These are phyloP conservation scores for Metschnikowia arizonensis DNA, from an alignment of 805 yeast genomes.

Conservation along the genomic window DNA sequence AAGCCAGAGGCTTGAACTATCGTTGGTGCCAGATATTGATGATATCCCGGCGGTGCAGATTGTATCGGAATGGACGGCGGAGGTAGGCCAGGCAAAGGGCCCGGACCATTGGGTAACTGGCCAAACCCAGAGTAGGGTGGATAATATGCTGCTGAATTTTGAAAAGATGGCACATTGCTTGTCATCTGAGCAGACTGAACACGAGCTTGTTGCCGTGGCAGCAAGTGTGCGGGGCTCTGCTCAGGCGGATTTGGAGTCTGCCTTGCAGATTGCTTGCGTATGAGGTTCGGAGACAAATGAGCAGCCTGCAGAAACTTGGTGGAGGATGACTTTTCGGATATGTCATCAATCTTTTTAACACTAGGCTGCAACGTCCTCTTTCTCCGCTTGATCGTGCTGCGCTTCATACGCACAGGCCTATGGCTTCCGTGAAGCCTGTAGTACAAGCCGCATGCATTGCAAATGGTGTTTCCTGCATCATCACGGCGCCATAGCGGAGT, in stretches of 20 bases:
- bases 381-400: conserved; percentile 69
- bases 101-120: conserved; percentile 40
- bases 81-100: conserved; percentile 42
- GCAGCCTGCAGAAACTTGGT: not conserved
- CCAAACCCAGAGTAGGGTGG: conserved; percentile 36
- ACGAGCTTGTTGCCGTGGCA: conserved; percentile 4
- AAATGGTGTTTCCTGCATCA: conserved; percentile 74
- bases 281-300: not conserved
- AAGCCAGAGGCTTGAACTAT: not conserved
- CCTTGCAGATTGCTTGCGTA: not conserved
- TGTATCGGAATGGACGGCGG: conserved; percentile 18
- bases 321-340: not conserved
- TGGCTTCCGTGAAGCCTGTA: conserved; percentile 70
- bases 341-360: conserved; percentile 1
- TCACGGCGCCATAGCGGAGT: conserved; percentile 88
- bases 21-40: conserved; percentile 2
- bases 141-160: conserved; percentile 16
- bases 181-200: not conserved
- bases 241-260: not conserved
- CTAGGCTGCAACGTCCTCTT: conserved; percentile 39
- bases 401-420: conserved; percentile 72
- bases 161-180: not conserved
- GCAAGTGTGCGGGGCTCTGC: not conserved
- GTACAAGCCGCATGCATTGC: conserved; percentile 86
- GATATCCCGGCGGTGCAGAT: not conserved